These are phyloP conservation scores for Nitzschia palea DNA, from an alignment of 108 stramenopile genomes.

Conservation along the genomic window DNA sequence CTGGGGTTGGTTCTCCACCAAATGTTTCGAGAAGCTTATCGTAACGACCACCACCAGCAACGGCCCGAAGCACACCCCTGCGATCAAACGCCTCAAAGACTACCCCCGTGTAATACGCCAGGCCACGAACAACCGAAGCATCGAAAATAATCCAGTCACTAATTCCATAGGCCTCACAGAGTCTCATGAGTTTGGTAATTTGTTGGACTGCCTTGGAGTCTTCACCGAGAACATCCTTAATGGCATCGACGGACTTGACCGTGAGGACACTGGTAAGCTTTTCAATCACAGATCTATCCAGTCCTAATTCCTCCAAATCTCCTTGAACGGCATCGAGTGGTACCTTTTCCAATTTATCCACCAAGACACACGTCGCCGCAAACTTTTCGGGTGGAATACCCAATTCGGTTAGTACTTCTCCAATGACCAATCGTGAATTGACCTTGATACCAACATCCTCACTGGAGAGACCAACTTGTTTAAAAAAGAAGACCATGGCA, in stretches of 20 bases:
- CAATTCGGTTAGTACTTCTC: slow-evolving; percentile 83
- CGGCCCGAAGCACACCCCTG: slow-evolving; percentile 92
- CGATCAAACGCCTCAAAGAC: slow-evolving; percentile 99
- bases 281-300: slow-evolving; percentile 79
- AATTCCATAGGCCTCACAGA: slow-evolving; percentile 89
- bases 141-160: slow-evolving; percentile 94
- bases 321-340: slow-evolving; percentile 90
- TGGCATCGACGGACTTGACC: slow-evolving; percentile 83
- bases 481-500: slow-evolving; percentile 91
- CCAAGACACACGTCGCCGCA: slow-evolving; percentile 94
- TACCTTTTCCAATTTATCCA: slow-evolving; percentile 98
- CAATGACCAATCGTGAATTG: slow-evolving; percentile 89
- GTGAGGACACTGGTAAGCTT: slow-evolving; percentile 79
- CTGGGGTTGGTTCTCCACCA: slow-evolving; percentile 93
- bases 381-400: slow-evolving; percentile 93
- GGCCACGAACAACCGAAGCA: slow-evolving; percentile 94
- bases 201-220: slow-evolving; percentile 88
- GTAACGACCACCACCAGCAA: slow-evolving; percentile 97
- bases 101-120: slow-evolving; percentile 97
- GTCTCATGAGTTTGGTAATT: slow-evolving; percentile 63
- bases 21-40: slow-evolving; percentile 94
- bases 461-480: slow-evolving; percentile 78
- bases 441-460: slow-evolving; percentile 98
- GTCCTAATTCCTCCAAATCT: slow-evolving; percentile 87
- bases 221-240: slow-evolving; percentile 71